A percentile compares a stretch with the other conserved stretches of the same genome.
Evolutionary conservation across 441 rosid species (phyloP).

Genomic region (Sinapis alba): DNA sequence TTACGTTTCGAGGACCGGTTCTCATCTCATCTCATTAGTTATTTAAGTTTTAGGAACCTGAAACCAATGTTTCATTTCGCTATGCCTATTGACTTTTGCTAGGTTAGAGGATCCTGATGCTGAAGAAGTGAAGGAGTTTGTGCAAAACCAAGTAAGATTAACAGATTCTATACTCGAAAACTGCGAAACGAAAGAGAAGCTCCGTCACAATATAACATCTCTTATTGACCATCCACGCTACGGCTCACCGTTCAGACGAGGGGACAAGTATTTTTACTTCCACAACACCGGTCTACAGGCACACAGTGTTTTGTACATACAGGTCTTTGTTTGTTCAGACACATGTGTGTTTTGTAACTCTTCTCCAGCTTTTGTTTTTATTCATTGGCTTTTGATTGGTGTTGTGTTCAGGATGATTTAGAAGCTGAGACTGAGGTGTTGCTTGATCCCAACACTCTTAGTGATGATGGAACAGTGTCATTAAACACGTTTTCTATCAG

Average conservation of each 20-base stretch:
- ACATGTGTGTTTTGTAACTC: background rate
- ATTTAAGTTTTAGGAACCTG: background rate
- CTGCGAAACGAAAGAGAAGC: slow-evolving; percentile 66
- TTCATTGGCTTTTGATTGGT: slow-evolving; percentile 10
- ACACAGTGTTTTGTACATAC: slow-evolving; percentile 71
- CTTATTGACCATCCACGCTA: slow-evolving; percentile 85
- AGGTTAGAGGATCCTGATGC: slow-evolving; percentile 98
- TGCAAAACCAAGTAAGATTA: slow-evolving; percentile 67
- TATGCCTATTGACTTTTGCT: background rate
- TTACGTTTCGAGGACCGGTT: too few species aligned
- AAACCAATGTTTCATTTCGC: background rate
- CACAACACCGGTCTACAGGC: slow-evolving; percentile 92
- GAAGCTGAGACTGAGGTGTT: slow-evolving; percentile 76
- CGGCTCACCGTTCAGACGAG: slow-evolving; percentile 61
- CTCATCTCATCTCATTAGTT: background rate
- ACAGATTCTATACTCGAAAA: slow-evolving; percentile 63
- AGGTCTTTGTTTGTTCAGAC: slow-evolving; percentile 45
- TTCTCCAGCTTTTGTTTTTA: slow-evolving; percentile 1
- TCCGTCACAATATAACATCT: slow-evolving; percentile 61
- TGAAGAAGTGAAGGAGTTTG: slow-evolving; percentile 77
- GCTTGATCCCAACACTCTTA: slow-evolving; percentile 86
- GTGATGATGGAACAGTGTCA: slow-evolving; percentile 88
- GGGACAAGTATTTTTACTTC: slow-evolving; percentile 77
- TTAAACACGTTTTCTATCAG: slow-evolving; percentile 59
- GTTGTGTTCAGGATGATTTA: slow-evolving; percentile 57